Conservation (phyloP, 2,329 filamentous ascomycete genomes). For the Botrytis cinerea region DNA sequence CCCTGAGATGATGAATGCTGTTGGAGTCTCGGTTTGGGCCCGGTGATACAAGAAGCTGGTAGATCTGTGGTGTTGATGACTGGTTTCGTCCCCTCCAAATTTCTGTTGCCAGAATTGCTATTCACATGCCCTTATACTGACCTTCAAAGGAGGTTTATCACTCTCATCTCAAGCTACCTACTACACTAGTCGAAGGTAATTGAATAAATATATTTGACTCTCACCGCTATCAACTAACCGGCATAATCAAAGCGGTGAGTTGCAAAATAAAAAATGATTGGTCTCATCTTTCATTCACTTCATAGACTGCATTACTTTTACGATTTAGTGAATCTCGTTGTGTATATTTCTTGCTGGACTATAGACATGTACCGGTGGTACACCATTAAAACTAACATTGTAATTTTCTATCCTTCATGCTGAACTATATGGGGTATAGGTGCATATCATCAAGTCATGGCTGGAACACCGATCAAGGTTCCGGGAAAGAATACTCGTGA, state of each 20-base stretch:
- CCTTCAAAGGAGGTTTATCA: background rate
- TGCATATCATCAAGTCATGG: constrained; percentile 27
- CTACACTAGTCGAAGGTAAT: background rate
- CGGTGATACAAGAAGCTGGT: background rate
- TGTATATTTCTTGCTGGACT: background rate
- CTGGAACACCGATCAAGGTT: constrained; percentile 39
- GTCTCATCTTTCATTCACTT: background rate
- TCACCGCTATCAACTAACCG: background rate
- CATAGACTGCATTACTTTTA: background rate
- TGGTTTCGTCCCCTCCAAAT: background rate
- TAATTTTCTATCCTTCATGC: background rate
- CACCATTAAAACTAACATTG: background rate
- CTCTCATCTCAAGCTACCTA: background rate
- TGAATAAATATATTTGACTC: background rate
- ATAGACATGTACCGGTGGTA: background rate
- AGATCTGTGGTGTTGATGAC: background rate
- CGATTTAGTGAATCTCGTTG: background rate
- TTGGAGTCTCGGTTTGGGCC: background rate
- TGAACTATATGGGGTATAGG: background rate
- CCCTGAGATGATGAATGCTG: background rate
- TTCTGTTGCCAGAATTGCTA: too few species aligned
- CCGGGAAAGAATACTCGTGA: constrained; percentile 38
- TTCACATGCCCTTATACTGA: background rate
- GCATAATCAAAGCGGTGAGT: constrained; percentile 3
- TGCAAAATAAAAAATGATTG: background rate